These are phyloP conservation scores for Phytophthora parvispora DNA, from an alignment of 352 stramenopile species.

Conservation along the genomic window DNA sequence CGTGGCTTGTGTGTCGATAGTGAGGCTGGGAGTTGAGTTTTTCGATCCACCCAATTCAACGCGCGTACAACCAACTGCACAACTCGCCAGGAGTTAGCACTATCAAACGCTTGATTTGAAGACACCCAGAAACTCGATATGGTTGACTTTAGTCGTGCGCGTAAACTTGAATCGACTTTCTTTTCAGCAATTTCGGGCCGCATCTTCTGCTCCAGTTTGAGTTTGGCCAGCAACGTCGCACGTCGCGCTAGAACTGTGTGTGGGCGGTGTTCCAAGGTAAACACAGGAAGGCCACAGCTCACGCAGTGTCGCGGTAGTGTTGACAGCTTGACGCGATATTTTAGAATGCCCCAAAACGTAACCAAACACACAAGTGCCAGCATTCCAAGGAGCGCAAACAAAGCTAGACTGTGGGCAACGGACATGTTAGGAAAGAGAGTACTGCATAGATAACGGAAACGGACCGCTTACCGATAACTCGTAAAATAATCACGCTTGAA, in stretches of 20 bases:
- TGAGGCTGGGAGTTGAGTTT: constrained; percentile 56
- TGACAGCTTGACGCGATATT: constrained; percentile 66
- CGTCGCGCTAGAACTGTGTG: constrained; percentile 42
- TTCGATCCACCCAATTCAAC: constrained; percentile 28
- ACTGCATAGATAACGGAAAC: neutral
- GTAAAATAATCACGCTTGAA: constrained; percentile 72
- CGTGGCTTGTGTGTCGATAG: constrained; percentile 47
- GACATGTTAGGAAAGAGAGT: neutral
- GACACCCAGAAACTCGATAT: constrained; percentile 21
- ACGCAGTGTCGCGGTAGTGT: constrained; percentile 71
- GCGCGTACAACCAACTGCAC: constrained; percentile 15
- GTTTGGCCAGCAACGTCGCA: constrained; percentile 49
- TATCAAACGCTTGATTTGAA: constrained; percentile 9
- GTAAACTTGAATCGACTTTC: constrained; percentile 24
- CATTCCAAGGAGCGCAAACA: constrained; percentile 53
- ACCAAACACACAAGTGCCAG: constrained; percentile 45
- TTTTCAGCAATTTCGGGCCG: neutral
- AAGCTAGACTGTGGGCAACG: constrained; percentile 39
- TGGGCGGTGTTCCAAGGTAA: constrained; percentile 45
- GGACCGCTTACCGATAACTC: constrained; percentile 51
- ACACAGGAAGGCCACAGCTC: constrained; percentile 65
- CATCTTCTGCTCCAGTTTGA: constrained; percentile 52
- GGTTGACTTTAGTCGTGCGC: constrained; percentile 38
- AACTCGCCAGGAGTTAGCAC: constrained; percentile 19
- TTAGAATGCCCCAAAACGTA: constrained; percentile 59